Evolutionary conservation across 305 asterid genomes (phyloP).

Genomic region (Solanum hybrid): DNA sequence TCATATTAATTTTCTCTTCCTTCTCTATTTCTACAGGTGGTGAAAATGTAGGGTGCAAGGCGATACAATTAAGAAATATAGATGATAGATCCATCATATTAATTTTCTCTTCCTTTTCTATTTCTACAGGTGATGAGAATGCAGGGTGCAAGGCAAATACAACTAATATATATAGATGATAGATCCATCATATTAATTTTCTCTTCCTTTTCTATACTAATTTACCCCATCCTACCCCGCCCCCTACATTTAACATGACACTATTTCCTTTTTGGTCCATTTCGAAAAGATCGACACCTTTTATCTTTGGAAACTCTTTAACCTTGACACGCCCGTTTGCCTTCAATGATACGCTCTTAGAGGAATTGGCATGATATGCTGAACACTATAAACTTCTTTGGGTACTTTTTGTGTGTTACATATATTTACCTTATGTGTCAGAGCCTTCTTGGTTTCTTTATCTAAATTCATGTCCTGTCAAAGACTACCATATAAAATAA

Average conservation of each 20-base stretch:
- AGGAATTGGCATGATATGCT: neutral
- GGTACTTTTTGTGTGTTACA: neutral
- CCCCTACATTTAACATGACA: neutral
- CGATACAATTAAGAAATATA: neutral
- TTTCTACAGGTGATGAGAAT: neutral
- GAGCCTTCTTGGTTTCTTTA: neutral
- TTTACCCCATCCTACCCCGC: neutral
- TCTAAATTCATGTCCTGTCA: neutral
- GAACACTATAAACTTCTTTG: neutral
- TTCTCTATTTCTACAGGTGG: neutral
- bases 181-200: neutral
- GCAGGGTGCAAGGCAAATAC: neutral
- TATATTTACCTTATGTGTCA: neutral
- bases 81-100: neutral
- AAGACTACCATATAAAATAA: neutral
- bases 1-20: neutral
- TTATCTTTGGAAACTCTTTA: neutral
- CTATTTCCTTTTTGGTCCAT: neutral
- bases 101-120: neutral
- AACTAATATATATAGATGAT: neutral
- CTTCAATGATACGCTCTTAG: neutral
- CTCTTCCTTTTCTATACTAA: neutral
- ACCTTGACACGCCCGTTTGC: neutral
- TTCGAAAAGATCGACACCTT: neutral
- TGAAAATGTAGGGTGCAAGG: neutral